A percentile compares a stretch with the other conserved stretches of the same genome.
Conservation (phyloP, 441 rosid genomes). For the Adansonia gregorii region DNA sequence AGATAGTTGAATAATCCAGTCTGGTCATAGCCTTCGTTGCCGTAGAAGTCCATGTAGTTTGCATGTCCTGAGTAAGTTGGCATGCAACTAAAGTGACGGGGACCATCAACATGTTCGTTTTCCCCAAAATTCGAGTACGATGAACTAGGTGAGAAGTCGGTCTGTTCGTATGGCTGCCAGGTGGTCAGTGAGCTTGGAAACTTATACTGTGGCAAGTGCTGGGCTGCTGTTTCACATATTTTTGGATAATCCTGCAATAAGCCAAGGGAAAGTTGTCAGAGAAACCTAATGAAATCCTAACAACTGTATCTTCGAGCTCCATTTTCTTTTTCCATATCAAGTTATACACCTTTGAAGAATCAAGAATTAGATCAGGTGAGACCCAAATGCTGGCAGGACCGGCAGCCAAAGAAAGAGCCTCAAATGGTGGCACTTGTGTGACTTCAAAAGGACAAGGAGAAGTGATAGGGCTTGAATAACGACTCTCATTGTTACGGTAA, state of each 20-base stretch:
- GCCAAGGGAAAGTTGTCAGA: background rate
- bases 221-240: constrained; percentile 36
- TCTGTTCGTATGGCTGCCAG: constrained; percentile 42
- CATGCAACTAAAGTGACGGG: constrained; percentile 42
- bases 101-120: constrained; percentile 44
- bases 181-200: constrained; percentile 37
- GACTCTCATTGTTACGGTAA: constrained; percentile 37
- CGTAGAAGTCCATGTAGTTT: constrained; percentile 46
- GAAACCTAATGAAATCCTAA: background rate
- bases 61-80: constrained; percentile 47
- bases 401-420: constrained; percentile 38
- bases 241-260: constrained; percentile 48
- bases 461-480: constrained; percentile 40
- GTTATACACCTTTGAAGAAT: constrained; percentile 64
- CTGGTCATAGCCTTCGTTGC: constrained; percentile 51
- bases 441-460: constrained; percentile 36
- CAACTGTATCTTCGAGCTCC: background rate
- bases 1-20: constrained; percentile 33
- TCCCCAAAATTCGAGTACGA: constrained; percentile 60
- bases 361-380: constrained; percentile 68
- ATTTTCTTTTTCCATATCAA: background rate
- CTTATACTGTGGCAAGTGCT: constrained; percentile 40
- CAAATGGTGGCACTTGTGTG: constrained; percentile 32
- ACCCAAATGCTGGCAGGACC: constrained; percentile 49
- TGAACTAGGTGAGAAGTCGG: constrained; percentile 49